Evolutionary conservation across 768 basidiomycete genomes (phyloP), one percentile per base, ranked within the genome.

Genomic region (Tricholoma furcatifolium): DNA sequence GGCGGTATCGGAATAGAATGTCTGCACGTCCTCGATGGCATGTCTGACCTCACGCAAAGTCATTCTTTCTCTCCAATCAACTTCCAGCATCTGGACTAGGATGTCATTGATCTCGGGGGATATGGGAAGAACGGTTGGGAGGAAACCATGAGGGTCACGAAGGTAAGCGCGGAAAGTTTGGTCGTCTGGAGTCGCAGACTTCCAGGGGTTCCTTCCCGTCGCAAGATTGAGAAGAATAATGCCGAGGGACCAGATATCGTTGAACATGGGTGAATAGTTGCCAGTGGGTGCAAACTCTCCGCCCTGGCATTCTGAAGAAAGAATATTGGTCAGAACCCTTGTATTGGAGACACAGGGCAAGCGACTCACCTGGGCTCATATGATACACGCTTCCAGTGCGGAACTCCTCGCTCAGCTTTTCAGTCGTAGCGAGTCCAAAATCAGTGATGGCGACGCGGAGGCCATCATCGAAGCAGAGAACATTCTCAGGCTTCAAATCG

Each of bases 211-310:
- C 31, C 96, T 83, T 6, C 93, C 93, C 15, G 93, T 97, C 30
- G 90, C 85, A 43, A 99, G 83, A 70, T 99, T 99, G 65, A 98
- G 85, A 40, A 99, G 86, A 55, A 99, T 92, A 60, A 99, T 92
- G 23, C 94, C 96, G 41, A 98, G 77, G 12, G 95, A 93, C 96
- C 96, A 99, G 58, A 98, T 83, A 70, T 99, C 96, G 70, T 97
- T 96, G 67, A 82, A 82, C 62, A 84, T 79, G 9, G 95, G 92
- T 6, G 90, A 90, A 71, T 99, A 99, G 11, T 83, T 75, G 53
- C 81, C 80, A 47, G 77, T 79, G 18, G 76, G 78, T 21, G 81
- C 81, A 54, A 86, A 81, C 49, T 79, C 77, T 47, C 86, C 88
- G 17, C 89, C 85, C 65, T 97, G 89, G 68, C 96, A 97, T 70